Conservation (phyloP, 345 rosid genomes). For the Aquilaria sinensis region DNA sequence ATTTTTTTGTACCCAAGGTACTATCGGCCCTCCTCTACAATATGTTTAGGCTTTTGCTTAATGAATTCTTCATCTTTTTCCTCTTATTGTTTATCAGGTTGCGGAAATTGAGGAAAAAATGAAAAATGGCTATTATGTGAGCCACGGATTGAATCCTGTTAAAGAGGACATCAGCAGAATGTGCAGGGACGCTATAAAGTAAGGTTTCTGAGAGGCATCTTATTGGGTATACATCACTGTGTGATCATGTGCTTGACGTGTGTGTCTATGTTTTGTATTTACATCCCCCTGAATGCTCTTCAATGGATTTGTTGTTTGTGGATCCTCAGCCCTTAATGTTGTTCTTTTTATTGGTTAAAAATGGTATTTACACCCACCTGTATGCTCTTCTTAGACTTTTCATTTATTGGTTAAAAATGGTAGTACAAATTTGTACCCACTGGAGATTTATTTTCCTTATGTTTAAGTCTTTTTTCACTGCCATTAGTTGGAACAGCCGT, state of each 20-base stretch:
- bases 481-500: background rate
- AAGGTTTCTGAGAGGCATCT: slow-evolving; percentile 23
- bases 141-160: slow-evolving; percentile 80
- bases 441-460: background rate
- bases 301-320: no score
- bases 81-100: slow-evolving; percentile 45
- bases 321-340: no score
- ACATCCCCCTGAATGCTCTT: background rate
- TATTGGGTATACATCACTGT: background rate
- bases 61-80: slow-evolving; percentile 14
- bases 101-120: slow-evolving; percentile 79
- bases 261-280: background rate
- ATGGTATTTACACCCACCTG: background rate
- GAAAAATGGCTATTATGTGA: slow-evolving; percentile 75
- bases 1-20: slow-evolving; percentile 90
- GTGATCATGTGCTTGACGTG: no score
- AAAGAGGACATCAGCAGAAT: slow-evolving; percentile 95
- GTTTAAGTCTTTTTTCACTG: background rate
- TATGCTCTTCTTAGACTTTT: background rate
- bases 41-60: background rate
- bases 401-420: slow-evolving; percentile 1
- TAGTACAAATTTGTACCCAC: background rate
- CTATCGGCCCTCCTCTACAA: slow-evolving; percentile 10
- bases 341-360: background rate
- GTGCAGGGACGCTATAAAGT: slow-evolving; percentile 99